Evolutionary conservation across 345 rosid genomes (phyloP), one percentile per base, ranked within the genome.

Genomic region (Citrus reticulata): DNA sequence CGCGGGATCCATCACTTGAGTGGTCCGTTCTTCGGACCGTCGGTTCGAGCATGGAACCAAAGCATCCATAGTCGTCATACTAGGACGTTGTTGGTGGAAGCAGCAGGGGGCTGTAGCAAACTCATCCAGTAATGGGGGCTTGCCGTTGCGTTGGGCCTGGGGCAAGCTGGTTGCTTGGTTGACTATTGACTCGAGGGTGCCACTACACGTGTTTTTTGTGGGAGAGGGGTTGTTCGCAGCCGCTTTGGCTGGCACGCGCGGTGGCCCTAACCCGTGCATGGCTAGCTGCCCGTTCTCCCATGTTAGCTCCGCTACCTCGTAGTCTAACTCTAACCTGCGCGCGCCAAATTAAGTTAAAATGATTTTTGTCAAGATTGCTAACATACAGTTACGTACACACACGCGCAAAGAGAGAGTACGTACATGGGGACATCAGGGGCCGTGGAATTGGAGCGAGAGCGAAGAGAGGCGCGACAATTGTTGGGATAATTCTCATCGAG

Each of bases 231-330:
- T 46, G 51, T 46, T 46, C 59, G 82, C 85, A 84, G 89, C 74
- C 84, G 90, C 83, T 87, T 88, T 90, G 70, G 78, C 39, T 2
- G 77, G 79, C 55, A 68, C 64, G 11, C 94, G 91, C 75, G 93
- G 89, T 32, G 87, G 89, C 5, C 97, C 90, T 76, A 92, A 85
- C 34, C 91, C 89, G 88, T 93, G 96, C 91, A 91, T 84, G 82
- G 91, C 88, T 27, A 96, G 73, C 65, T 94, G 98, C 5, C 98
- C 98, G 78, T 94, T 96, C 83, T 94, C 90, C 99, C 99, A 96
- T 46, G 98, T 96, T 80, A 96, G 85, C 87, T 96, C 99, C 29
- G 98, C 92, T 42, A 96, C 97, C 84, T 91, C 98, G 40, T 86
- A 90, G 77, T 88, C 87, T 71, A 77, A 78, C 87, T 88, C 87